These are phyloP conservation scores for Ceratobasidium sp. DNA, from an alignment of 1,284 basidiomycete species.

Conservation along the genomic window DNA sequence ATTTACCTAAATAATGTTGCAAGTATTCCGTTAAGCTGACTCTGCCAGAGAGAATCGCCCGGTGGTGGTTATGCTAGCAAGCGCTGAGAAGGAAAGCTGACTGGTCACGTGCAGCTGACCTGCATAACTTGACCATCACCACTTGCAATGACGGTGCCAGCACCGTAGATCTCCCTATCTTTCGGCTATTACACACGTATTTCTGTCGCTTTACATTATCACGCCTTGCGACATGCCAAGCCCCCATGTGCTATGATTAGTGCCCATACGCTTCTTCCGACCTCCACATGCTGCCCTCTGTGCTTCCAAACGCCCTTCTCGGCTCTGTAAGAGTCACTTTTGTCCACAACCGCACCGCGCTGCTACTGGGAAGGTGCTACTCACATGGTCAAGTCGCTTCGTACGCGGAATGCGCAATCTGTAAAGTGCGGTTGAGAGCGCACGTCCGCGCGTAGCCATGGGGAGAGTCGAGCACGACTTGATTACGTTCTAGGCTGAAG, in stretches of 20 bases:
- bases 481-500: not conserved
- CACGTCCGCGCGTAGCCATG: conserved; percentile 8
- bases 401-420: not conserved
- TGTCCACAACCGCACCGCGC: not conserved
- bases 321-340: not conserved
- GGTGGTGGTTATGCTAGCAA: too few species aligned
- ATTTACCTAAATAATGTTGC: too few species aligned
- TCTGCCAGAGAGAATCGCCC: too few species aligned
- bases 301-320: not conserved
- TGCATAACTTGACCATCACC: too few species aligned
- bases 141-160: too few species aligned
- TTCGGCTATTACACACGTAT: not conserved
- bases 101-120: too few species aligned
- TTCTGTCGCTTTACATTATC: not conserved
- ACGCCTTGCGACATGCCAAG: not conserved
- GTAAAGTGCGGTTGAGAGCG: not conserved
- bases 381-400: not conserved
- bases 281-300: not conserved
- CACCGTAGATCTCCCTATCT: not conserved
- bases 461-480: not conserved
- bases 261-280: not conserved
- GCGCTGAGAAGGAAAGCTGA: too few species aligned
- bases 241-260: conserved; percentile 12
- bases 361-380: not conserved
- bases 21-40: too few species aligned